A percentile compares a stretch with the other conserved stretches of the same genome.
Evolutionary conservation across 23 red algal species (phyloP).

Genomic region (Gracilaria caudata): DNA sequence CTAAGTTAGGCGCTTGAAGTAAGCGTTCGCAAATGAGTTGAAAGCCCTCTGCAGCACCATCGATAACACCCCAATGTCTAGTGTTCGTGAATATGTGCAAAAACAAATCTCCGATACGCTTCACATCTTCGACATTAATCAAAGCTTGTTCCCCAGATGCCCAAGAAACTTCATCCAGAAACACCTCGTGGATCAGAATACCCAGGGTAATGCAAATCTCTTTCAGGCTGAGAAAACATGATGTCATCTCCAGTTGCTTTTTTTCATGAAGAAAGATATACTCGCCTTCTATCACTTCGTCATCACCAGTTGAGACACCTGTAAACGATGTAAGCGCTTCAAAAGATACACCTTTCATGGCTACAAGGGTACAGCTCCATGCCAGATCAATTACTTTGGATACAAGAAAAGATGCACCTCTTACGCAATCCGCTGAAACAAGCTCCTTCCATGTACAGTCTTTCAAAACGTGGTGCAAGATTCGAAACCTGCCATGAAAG

Average conservation of each 20-base stretch:
- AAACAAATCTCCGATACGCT: conserved; percentile 36
- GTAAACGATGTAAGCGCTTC: neutral
- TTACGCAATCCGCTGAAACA: neutral
- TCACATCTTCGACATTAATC: neutral
- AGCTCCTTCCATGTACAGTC: conserved; percentile 41
- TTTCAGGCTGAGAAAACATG: conserved; percentile 54
- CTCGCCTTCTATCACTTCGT: conserved; percentile 8
- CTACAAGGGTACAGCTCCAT: conserved; percentile 20
- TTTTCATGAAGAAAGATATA: conserved; percentile 40
- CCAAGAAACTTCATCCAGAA: conserved; percentile 8
- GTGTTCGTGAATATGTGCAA: conserved; percentile 38
- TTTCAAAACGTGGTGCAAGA: conserved; percentile 39
- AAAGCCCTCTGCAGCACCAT: conserved; percentile 58
- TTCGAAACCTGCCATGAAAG: conserved; percentile 40
- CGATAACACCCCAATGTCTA: conserved; percentile 64
- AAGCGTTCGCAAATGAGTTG: conserved; percentile 59
- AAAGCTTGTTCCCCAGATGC: neutral
- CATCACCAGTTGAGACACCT: neutral
- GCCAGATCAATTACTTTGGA: conserved; percentile 21
- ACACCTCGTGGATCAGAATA: conserved; percentile 26
- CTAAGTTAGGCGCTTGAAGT: neutral
- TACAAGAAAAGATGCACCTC: neutral
- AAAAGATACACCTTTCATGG: conserved; percentile 39
- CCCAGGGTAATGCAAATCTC: conserved; percentile 57
- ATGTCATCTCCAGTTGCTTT: conserved; percentile 49